These are phyloP conservation scores for Termitomyces sp. DNA, from an alignment of 768 basidiomycete genomes.

Conservation along the genomic window DNA sequence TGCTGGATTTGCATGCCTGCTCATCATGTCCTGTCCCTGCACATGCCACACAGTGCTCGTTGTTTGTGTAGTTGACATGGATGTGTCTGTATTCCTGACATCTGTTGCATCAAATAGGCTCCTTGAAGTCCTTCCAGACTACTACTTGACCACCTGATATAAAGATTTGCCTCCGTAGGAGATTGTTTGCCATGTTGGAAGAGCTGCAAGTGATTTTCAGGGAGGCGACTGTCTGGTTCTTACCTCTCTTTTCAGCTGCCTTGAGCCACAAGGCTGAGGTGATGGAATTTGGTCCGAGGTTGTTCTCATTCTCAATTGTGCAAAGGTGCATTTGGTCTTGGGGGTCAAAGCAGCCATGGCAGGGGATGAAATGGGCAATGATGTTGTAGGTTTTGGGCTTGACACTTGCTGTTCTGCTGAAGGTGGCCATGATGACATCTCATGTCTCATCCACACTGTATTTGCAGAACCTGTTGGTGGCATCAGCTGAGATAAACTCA, in stretches of 20 bases:
- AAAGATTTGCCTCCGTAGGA: background rate
- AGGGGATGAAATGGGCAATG: background rate
- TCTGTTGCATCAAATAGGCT: background rate
- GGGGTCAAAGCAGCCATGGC: background rate
- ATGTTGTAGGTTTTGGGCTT: background rate
- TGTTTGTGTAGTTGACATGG: background rate
- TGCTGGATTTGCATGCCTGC: too few relatives aligned
- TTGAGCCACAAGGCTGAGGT: background rate
- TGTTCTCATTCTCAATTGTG: background rate
- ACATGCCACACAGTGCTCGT: too few relatives aligned
- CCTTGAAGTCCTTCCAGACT: background rate
- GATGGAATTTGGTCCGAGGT: background rate
- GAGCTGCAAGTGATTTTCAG: background rate
- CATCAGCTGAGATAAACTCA: background rate
- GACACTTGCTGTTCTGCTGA: background rate
- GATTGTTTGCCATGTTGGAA: background rate
- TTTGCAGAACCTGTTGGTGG: background rate
- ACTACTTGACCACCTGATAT: background rate
- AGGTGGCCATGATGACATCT: background rate
- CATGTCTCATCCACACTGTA: too few relatives aligned
- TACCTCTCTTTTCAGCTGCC: too few relatives aligned
- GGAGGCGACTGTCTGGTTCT: background rate
- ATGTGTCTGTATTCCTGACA: background rate
- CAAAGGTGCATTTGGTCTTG: background rate
- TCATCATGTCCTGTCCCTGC: too few relatives aligned